Percentiles rank a stretch among this genome's conserved stretches.
phyloP scores from a whole-genome alignment of 2,329 filamentous ascomycete genomes.

The Ilyonectria sp. region DNA sequence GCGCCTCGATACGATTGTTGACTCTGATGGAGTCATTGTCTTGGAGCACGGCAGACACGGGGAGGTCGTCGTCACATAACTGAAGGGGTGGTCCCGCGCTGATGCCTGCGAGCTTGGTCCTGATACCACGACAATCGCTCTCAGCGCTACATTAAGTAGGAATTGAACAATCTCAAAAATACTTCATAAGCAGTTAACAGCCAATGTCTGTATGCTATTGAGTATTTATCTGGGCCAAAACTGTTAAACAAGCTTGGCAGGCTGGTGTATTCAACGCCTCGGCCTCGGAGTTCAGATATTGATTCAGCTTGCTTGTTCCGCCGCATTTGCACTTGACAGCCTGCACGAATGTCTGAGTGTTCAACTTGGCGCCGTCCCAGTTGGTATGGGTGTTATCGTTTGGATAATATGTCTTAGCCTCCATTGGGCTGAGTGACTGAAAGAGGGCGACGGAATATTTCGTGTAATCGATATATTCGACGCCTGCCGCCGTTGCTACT shows the following conservation, averaged over 20 bases:
- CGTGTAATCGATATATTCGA: background rate
- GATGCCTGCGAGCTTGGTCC: background rate
- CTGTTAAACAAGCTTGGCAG: background rate
- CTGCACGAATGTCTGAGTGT: background rate
- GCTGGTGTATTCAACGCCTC: background rate
- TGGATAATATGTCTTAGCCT: background rate
- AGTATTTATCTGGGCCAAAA: background rate
- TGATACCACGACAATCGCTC: background rate
- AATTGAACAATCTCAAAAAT: background rate
- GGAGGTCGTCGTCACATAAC: no score
- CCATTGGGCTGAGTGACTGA: background rate
- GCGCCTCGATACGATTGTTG: no score
- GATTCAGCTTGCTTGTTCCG: background rate
- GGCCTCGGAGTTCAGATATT: background rate
- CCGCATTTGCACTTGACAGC: background rate
- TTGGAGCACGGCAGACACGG: no score
- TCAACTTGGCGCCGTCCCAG: background rate
- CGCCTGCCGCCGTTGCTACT: background rate
- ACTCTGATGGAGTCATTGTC: no score
- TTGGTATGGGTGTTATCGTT: background rate
- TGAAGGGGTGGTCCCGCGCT: background rate
- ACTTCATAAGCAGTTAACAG: background rate
- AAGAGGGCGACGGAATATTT: background rate
- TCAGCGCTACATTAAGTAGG: background rate
- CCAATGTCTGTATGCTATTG: background rate